A percentile compares a stretch with the other conserved stretches of the same genome.
phyloP scores from a whole-genome alignment of 768 basidiomycete genomes.

The Xerocomellus intermedius region DNA sequence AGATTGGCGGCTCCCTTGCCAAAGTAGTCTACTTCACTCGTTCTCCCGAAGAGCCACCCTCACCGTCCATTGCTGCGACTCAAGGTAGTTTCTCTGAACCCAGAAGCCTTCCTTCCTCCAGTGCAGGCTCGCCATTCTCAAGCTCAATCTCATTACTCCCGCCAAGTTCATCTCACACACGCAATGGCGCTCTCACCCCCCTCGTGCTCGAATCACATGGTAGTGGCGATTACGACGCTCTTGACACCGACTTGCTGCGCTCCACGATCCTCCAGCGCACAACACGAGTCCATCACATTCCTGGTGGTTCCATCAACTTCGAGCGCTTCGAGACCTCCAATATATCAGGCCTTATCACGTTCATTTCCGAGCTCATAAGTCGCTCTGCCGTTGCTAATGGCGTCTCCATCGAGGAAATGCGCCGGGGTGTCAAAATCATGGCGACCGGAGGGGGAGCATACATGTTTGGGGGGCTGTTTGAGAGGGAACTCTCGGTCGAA shows the following conservation, averaged over 20 bases:
- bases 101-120: conserved; percentile 43
- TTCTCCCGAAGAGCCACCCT: conserved; percentile 80
- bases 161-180: conserved; percentile 35
- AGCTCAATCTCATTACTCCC: conserved; percentile 14
- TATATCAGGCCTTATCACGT: conserved; percentile 79
- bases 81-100: conserved; percentile 50
- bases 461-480: conserved; percentile 85
- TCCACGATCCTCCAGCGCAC: conserved; percentile 68
- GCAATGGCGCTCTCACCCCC: conserved; percentile 80
- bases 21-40: conserved; percentile 99
- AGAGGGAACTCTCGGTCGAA: conserved; percentile 72
- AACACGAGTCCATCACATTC: conserved; percentile 65
- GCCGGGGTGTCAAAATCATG: conserved; percentile 91
- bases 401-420: conserved; percentile 89
- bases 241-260: conserved; percentile 48
- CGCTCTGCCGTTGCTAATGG: conserved; percentile 83
- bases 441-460: conserved; percentile 98
- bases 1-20: conserved; percentile 97
- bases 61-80: conserved; percentile 66
- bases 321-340: conserved; percentile 94
- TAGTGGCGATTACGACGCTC: conserved; percentile 22
- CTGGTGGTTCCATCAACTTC: conserved; percentile 96
- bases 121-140: conserved; percentile 25
- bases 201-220: conserved; percentile 60
- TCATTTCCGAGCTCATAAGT: conserved; percentile 83